phyloP scores from a whole-genome alignment of 2,329 filamentous ascomycete species.

The Botrytis cinerea region DNA sequence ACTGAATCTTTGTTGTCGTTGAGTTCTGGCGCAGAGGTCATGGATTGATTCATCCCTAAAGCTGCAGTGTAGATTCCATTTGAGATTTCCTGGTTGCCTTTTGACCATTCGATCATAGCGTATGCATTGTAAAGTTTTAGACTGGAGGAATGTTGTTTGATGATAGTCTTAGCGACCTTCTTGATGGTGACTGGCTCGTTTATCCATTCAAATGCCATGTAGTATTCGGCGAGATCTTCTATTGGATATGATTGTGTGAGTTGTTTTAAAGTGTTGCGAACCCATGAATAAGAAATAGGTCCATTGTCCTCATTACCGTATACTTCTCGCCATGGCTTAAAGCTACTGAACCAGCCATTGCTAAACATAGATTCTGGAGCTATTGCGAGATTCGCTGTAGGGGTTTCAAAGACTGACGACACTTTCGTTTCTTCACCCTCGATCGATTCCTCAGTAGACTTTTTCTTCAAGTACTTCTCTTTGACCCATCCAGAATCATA shows the following conservation, averaged over 20 bases:
- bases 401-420: constrained; percentile 32
- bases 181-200: constrained; percentile 58
- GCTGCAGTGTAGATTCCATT: constrained; percentile 68
- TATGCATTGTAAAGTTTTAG: constrained; percentile 77
- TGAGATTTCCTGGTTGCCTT: constrained; percentile 59
- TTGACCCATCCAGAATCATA: constrained; percentile 28
- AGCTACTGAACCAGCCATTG: constrained; percentile 20
- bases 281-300: constrained; percentile 45
- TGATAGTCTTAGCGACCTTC: constrained; percentile 70
- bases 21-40: constrained; percentile 36
- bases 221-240: constrained; percentile 64
- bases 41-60: constrained; percentile 55
- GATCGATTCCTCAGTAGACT: neutral
- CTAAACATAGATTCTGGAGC: constrained; percentile 58
- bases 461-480: constrained; percentile 16
- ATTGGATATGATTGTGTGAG: constrained; percentile 52
- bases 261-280: constrained; percentile 57
- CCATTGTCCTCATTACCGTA: constrained; percentile 30
- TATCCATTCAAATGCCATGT: constrained; percentile 65
- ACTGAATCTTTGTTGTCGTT: constrained; percentile 40
- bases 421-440: constrained; percentile 32
- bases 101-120: constrained; percentile 67
- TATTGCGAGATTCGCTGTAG: constrained; percentile 31
- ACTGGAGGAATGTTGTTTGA: constrained; percentile 68
- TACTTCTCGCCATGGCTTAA: constrained; percentile 29